These are phyloP conservation scores for Globisporangium uncinulatum DNA, from an alignment of 352 stramenopile species.

Conservation along the genomic window DNA sequence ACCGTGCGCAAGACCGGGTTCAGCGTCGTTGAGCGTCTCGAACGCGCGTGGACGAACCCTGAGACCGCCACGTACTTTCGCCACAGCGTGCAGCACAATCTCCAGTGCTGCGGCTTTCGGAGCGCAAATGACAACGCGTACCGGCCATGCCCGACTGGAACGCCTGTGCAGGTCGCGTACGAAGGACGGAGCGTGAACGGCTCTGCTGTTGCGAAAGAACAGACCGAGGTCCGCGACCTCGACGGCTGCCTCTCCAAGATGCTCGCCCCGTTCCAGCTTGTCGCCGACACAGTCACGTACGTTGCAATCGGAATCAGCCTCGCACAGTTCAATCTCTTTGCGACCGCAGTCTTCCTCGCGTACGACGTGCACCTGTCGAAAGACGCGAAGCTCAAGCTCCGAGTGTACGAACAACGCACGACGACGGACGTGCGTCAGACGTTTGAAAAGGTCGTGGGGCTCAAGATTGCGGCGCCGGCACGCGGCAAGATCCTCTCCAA, in stretches of 20 bases:
- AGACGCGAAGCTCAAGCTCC: constrained; percentile 65
- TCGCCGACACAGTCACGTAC: constrained; percentile 37
- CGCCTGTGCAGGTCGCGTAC: constrained; percentile 43
- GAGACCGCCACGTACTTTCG: constrained; percentile 37
- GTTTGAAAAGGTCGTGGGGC: constrained; percentile 63
- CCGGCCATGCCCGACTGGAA: constrained; percentile 46
- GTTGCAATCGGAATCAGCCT: constrained; percentile 25
- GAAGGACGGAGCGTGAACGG: constrained; percentile 57
- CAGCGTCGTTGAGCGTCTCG: constrained; percentile 43
- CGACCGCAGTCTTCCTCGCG: constrained; percentile 46
- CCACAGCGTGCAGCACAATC: constrained; percentile 49
- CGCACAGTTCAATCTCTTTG: constrained; percentile 32
- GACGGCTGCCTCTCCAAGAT: constrained; percentile 46
- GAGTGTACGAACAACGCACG: constrained; percentile 24
- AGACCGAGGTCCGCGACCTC: constrained; percentile 42
- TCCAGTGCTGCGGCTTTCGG: constrained; percentile 66
- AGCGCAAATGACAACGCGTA: constrained; percentile 33
- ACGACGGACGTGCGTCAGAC: constrained; percentile 33
- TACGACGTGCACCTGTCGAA: constrained; percentile 57
- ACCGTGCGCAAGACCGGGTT: constrained; percentile 68
- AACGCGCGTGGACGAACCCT: constrained; percentile 32
- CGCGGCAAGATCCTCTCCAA: constrained; percentile 63
- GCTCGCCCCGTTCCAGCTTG: constrained; percentile 41
- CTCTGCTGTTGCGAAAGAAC: constrained; percentile 29
- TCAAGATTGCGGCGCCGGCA: constrained; percentile 64